Evolutionary conservation across 371 early-diverging fungal genomes (phyloP).

Genomic region (Mortierella sp.): DNA sequence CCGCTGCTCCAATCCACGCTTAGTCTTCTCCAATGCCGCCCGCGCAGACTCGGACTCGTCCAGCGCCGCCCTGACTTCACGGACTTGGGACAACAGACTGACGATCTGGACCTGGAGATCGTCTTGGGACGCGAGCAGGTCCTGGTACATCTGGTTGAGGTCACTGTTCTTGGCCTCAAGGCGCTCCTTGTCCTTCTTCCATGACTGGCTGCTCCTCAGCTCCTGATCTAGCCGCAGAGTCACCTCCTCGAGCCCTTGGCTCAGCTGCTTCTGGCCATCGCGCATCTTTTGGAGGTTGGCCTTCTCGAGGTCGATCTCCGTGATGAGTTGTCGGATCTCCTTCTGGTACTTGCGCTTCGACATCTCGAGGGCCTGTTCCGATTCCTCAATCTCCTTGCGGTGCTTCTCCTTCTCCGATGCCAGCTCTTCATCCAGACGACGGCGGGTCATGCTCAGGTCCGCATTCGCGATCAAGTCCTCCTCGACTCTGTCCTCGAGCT

Average conservation of each 20-base stretch:
- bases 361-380: slow-evolving; percentile 72
- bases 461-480: slow-evolving; percentile 71
- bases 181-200: slow-evolving; percentile 80
- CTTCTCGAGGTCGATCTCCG: slow-evolving; percentile 84
- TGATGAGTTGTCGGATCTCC: slow-evolving; percentile 79
- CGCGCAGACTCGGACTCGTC: slow-evolving; percentile 77
- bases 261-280: slow-evolving; percentile 71
- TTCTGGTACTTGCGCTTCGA: slow-evolving; percentile 80
- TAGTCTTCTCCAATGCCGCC: slow-evolving; percentile 71
- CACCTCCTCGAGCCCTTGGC: slow-evolving; percentile 66
- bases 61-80: slow-evolving; percentile 65
- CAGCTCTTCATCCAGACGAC: slow-evolving; percentile 83
- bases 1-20: slow-evolving; percentile 76
- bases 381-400: slow-evolving; percentile 78
- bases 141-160: slow-evolving; percentile 63
- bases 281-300: slow-evolving; percentile 71
- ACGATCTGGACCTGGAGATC: slow-evolving; percentile 66
- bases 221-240: slow-evolving; percentile 68
- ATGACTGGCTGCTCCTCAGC: slow-evolving; percentile 58
- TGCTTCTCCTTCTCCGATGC: slow-evolving; percentile 74
- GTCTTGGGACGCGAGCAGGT: slow-evolving; percentile 62
- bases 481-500: slow-evolving; percentile 79
- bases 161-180: slow-evolving; percentile 73
- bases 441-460: slow-evolving; percentile 74
- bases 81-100: slow-evolving; percentile 60